phyloP scores from a whole-genome alignment of 305 asterid genomes.

The Fraxinus sp. region DNA sequence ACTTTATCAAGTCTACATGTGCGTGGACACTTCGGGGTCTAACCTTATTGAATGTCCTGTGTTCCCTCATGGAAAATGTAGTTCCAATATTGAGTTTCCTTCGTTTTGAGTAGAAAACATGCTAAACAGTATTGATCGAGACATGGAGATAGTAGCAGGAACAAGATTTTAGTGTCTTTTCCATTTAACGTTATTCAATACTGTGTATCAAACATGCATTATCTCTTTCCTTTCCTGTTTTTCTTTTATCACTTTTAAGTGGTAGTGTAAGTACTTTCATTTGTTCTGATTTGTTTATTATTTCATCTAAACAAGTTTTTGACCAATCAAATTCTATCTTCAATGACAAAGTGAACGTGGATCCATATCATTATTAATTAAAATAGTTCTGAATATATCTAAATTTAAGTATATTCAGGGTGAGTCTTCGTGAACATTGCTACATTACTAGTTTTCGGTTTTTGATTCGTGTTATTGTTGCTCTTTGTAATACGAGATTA shows the following conservation, averaged over 20 bases:
- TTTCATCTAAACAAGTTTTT: background rate
- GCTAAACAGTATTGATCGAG: background rate
- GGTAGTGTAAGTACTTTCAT: background rate
- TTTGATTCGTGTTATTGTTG: background rate
- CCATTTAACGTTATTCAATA: background rate
- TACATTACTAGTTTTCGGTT: background rate
- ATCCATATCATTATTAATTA: too few species aligned
- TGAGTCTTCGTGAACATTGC: background rate
- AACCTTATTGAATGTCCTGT: constrained; percentile 60
- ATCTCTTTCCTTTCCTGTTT: background rate
- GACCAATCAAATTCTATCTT: background rate
- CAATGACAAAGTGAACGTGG: background rate
- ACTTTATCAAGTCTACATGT: constrained; percentile 59
- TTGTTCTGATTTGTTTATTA: background rate
- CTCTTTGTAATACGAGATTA: background rate
- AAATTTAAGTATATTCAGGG: background rate
- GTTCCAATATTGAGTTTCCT: constrained; percentile 61
- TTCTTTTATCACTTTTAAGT: background rate
- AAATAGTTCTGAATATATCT: too few species aligned
- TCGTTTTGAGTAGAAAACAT: constrained; percentile 20
- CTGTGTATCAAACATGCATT: background rate
- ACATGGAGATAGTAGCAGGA: background rate
- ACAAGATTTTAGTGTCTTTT: background rate
- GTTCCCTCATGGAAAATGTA: constrained; percentile 49
- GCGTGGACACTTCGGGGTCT: constrained; percentile 58